Evolutionary conservation across 2,329 filamentous ascomycete species (phyloP).

Genomic region (Stagonosporopsis chrysanthemi): DNA sequence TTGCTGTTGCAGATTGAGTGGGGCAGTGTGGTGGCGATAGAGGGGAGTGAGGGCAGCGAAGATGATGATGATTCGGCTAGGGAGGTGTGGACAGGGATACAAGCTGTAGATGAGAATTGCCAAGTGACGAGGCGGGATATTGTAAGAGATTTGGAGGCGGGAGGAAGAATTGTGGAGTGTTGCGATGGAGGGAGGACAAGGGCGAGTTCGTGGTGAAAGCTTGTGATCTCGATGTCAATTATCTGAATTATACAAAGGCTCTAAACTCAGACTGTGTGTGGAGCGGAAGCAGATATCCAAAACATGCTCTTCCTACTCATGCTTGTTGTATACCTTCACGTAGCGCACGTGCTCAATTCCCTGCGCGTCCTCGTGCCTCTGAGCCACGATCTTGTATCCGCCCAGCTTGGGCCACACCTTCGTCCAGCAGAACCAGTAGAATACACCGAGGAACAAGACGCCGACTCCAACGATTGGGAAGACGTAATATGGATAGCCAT

Average conservation of each 20-base stretch:
- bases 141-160: background rate
- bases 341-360: conserved; percentile 44
- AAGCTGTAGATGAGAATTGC: too few species aligned
- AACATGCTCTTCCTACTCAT: conserved; percentile 10
- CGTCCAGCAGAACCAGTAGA: conserved; percentile 45
- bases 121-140: background rate
- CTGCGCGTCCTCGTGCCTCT: conserved; percentile 38
- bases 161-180: background rate
- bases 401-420: conserved; percentile 36
- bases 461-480: conserved; percentile 54
- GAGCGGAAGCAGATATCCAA: background rate
- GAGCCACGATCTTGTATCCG: conserved; percentile 42
- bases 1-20: background rate
- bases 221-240: background rate
- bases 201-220: background rate
- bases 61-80: background rate
- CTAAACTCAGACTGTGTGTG: background rate
- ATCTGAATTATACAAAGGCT: background rate
- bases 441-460: conserved; percentile 48
- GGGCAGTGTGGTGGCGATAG: background rate
- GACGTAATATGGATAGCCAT: conserved; percentile 55
- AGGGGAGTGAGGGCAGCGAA: background rate
- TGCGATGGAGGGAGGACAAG: background rate
- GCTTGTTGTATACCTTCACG: conserved; percentile 44
- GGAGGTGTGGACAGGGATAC: background rate